Evolutionary conservation across 768 basidiomycete genomes (phyloP), one percentile per base, ranked within the genome.

Genomic region (Lyophyllum shimeji): DNA sequence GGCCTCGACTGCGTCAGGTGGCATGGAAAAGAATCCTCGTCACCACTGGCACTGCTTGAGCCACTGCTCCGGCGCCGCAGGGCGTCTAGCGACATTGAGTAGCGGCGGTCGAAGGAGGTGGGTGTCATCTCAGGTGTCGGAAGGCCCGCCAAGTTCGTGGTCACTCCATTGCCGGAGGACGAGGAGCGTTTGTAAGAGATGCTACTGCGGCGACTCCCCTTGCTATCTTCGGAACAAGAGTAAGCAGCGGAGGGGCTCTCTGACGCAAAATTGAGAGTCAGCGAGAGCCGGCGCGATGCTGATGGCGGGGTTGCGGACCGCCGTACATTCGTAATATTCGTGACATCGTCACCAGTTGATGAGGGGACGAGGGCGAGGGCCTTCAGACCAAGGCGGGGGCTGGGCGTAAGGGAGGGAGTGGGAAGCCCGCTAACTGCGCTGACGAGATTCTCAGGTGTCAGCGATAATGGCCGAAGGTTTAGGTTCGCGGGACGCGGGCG

Each of bases 81-180:
- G 25, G 64, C 65, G 46, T 63, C 70, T 43, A 60, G 21, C 12
- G 50, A 21, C 34, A 46, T 69, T 21, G 70, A 81, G 67, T 73
- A 77, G 18, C 73, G 75, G 43, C 67, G 73, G 11, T 82, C 79
- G 34, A 75, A 60, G 53, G 73, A 77, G 13, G 79, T 85, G 5
- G 87, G 90, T 0, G 90, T 91, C 75, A 83, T 77, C 64, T 87
- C 89, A 12, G 89, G 90, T 0, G 89, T 90, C 0, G 87, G 88
- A 13, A 90, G 73, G 25, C 81, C 81, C 12, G 76, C 63, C 44
- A 63, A 55, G 51, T 70, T 71, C 29, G 61, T 61, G 17, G 63
- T 67, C 42, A 72, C 65, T 34, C 74, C 73, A 29, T 73, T 70
- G n/a, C 73, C 66, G 25, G 86, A 84, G 27, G 39, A 40, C 39